Conservation (phyloP, 2,329 filamentous ascomycete genomes). For the Fonsecaea erecta region DNA sequence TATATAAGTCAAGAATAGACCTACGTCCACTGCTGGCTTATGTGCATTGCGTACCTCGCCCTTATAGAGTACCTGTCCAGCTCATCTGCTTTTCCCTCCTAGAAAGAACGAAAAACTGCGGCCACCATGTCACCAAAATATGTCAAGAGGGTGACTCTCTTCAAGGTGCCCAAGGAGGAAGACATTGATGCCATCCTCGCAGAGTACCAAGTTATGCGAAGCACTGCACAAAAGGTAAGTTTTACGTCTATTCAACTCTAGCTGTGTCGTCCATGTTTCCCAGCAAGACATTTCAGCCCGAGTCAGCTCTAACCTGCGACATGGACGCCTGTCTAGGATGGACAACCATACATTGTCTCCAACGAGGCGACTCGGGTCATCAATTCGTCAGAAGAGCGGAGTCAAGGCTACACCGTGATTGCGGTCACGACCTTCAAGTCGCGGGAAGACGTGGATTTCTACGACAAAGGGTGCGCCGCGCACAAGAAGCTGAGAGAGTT, state of each 20-base stretch:
- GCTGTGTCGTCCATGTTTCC: neutral
- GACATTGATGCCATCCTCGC: conserved; percentile 52
- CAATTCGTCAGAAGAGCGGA: conserved; percentile 58
- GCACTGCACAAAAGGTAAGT: conserved; percentile 52
- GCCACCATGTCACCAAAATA: conserved; percentile 26
- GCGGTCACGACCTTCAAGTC: conserved; percentile 67
- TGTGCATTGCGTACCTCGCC: neutral
- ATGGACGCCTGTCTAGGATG: conserved; percentile 57
- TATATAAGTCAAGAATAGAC: neutral
- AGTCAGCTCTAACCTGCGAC: neutral
- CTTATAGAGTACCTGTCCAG: neutral
- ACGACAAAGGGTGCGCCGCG: conserved; percentile 64
- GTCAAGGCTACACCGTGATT: conserved; percentile 68
- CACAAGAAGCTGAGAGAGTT: conserved; percentile 55
- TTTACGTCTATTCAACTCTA: neutral
- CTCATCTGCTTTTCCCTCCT: neutral
- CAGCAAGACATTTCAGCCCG: neutral
- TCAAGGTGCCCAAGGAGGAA: conserved; percentile 57
- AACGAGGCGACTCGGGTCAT: conserved; percentile 60
- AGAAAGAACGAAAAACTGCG: neutral
- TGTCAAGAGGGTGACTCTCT: conserved; percentile 58
- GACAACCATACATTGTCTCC: conserved; percentile 70
- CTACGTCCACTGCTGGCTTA: neutral
- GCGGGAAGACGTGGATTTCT: conserved; percentile 71
- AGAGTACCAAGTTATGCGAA: conserved; percentile 50